Evolutionary conservation across 2,329 filamentous ascomycete species (phyloP).

Genomic region (Mycosphaerella sp.): DNA sequence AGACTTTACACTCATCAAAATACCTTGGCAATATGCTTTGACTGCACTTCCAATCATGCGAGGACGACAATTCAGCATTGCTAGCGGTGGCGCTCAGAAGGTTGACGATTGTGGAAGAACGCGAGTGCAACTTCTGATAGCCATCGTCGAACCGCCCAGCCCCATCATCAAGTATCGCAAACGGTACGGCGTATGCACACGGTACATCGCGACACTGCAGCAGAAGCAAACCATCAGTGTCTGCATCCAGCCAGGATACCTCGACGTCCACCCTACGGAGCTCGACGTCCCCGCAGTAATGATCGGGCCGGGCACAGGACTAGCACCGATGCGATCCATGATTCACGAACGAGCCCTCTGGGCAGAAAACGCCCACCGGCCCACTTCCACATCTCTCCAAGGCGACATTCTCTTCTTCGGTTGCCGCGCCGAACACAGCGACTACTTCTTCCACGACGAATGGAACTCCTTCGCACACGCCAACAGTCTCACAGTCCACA

Average conservation of each 20-base stretch:
- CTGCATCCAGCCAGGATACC: constrained; percentile 48
- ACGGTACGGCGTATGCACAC: constrained; percentile 81
- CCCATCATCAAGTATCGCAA: constrained; percentile 87
- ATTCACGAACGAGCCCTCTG: constrained; percentile 60
- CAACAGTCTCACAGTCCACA: constrained; percentile 49
- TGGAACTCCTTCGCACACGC: constrained; percentile 51
- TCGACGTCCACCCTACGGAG: constrained; percentile 45
- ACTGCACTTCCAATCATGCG: constrained; percentile 73
- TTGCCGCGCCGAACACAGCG: constrained; percentile 64
- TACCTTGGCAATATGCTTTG: constrained; percentile 67
- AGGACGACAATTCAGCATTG: constrained; percentile 91
- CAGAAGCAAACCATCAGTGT: constrained; percentile 55
- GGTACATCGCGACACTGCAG: constrained; percentile 65
- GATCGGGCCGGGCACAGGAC: constrained; percentile 77
- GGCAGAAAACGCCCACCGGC: constrained; percentile 24
- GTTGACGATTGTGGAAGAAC: constrained; percentile 21
- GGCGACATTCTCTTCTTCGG: constrained; percentile 69
- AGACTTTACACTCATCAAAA: constrained; percentile 77
- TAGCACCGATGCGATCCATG: constrained; percentile 76
- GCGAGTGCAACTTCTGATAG: constrained; percentile 33
- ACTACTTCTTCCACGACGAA: constrained; percentile 77
- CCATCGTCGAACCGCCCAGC: constrained; percentile 34
- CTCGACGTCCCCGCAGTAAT: constrained; percentile 59
- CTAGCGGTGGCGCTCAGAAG: constrained; percentile 56
- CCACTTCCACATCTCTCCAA: constrained; percentile 14